Evolutionary conservation across 805 yeast species (phyloP).

Genomic region (Candida tammaniensis): DNA sequence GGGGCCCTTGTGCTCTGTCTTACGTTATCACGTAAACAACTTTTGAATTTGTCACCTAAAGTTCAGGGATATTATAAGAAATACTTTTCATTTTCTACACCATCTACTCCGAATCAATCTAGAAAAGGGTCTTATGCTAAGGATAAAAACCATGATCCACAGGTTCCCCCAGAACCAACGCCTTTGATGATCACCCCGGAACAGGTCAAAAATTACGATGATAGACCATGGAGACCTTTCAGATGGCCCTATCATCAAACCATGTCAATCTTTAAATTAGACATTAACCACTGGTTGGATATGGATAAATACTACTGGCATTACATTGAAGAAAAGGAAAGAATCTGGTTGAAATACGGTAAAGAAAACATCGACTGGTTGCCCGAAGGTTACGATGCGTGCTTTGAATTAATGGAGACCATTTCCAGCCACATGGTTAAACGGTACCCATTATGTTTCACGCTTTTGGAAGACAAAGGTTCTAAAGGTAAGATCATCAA

Average conservation of each 20-base stretch:
- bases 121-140: slow-evolving; percentile 15
- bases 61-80: slow-evolving; percentile 6
- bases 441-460: slow-evolving; percentile 64
- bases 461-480: slow-evolving; percentile 36
- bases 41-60: slow-evolving; percentile 2
- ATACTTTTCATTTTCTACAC: slow-evolving; percentile 9
- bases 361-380: slow-evolving; percentile 62
- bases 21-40: slow-evolving; percentile 16
- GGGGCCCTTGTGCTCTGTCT: slow-evolving; percentile 13
- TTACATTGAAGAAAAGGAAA: slow-evolving; percentile 59
- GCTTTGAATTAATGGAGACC: slow-evolving; percentile 59
- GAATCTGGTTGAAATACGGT: slow-evolving; percentile 58
- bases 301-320: slow-evolving; percentile 75
- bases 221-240: slow-evolving; percentile 79
- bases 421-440: slow-evolving; percentile 58
- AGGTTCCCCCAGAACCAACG: slow-evolving; percentile 23
- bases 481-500: slow-evolving; percentile 50
- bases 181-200: slow-evolving; percentile 67
- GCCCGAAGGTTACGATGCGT: slow-evolving; percentile 62
- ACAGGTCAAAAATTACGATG: slow-evolving; percentile 62
- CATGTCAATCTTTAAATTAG: slow-evolving; percentile 71
- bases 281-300: slow-evolving; percentile 73
- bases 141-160: slow-evolving; percentile 8
- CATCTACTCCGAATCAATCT: slow-evolving; percentile 10
- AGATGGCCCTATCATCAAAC: slow-evolving; percentile 81